Evolutionary conservation across 495 filamentous ascomycete species (phyloP), one percentile per base, ranked within the genome.

Genomic region (Tetracladium setigerum): DNA sequence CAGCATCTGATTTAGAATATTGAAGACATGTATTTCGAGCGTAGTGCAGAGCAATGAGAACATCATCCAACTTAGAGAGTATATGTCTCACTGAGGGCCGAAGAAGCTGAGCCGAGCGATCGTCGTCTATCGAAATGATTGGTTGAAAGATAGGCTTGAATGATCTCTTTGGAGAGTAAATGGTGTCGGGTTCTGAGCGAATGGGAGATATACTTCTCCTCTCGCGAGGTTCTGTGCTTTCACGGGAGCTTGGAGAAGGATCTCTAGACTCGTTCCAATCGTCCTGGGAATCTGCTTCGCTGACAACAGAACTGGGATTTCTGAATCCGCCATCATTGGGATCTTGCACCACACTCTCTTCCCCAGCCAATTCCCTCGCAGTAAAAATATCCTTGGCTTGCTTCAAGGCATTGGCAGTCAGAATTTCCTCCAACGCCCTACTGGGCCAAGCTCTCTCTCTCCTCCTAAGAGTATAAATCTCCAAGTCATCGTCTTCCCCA

Each of bases 11-110:
- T 6, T 59, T 58, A 1, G 64, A 65, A 19, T 66, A 44, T 46
- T 51, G 38, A 13, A 61, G 40, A 24, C 67, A 70, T 5, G 71
- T 65, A 30, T 73, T 64, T 30, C 80, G 73, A 7, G 77, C 64
- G 46, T 80, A 76, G 54, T 87, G 86, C 1, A 95, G 70, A 2
- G 78, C 73, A 14, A 67, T 67, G 2, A 94, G 72, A 0, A 89
- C 68, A 4, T 67, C 64, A 49, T 92, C 86, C 5, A 95, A 53
- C 18, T 79, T 69, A 0, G 71, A 57, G 16, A 92, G 69, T 8
- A 89, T 73, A 53, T 81, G 77, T 10, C 81, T 73, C 5, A 81
- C 65, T 2, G 77, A 69, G 0, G 87, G 85, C 9, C 75, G 72
- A 15, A 91, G 58, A 31, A 89, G 68, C 5, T 53, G 57, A 30